Evolutionary conservation across 2,329 filamentous ascomycete genomes (phyloP).

Genomic region (Sclerotinia trifoliorum): DNA sequence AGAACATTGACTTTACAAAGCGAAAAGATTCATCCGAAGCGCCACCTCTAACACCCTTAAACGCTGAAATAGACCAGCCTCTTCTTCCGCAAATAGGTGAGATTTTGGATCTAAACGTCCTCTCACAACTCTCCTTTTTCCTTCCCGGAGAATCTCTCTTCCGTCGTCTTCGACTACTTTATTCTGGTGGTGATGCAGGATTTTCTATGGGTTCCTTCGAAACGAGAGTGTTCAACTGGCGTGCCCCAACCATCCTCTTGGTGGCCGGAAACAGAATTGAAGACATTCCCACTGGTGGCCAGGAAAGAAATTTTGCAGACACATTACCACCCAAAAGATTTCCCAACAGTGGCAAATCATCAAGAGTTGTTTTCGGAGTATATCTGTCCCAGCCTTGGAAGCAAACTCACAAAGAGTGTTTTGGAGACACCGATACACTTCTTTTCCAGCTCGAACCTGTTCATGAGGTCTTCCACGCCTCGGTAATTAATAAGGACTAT

Average conservation of each 20-base stretch:
- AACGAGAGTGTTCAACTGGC: slow-evolving; percentile 74
- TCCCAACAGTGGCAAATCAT: slow-evolving; percentile 49
- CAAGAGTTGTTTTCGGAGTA: slow-evolving; percentile 63
- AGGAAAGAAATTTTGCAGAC: slow-evolving; percentile 57
- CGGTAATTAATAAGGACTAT: slow-evolving; percentile 64
- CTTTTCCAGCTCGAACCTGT: slow-evolving; percentile 71
- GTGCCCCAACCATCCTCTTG: slow-evolving; percentile 69
- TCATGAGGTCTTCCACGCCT: slow-evolving; percentile 70
- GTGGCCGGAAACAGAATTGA: slow-evolving; percentile 63
- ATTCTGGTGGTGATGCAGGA: slow-evolving; percentile 67
- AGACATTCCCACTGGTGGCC: slow-evolving; percentile 49
- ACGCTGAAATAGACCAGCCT: slow-evolving; percentile 34
- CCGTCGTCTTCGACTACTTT: slow-evolving; percentile 62
- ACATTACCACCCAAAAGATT: slow-evolving; percentile 63
- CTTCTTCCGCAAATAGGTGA: slow-evolving; percentile 56
- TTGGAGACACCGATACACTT: slow-evolving; percentile 61
- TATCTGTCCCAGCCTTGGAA: slow-evolving; percentile 69
- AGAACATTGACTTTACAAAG: slow-evolving; percentile 61
- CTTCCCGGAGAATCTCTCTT: slow-evolving; percentile 65
- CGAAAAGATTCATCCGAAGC: slow-evolving; percentile 35
- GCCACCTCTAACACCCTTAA: slow-evolving; percentile 23
- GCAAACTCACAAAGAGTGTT: slow-evolving; percentile 64
- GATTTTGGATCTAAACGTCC: slow-evolving; percentile 62
- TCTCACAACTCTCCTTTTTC: slow-evolving; percentile 73
- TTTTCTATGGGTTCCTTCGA: slow-evolving; percentile 79